A percentile compares a stretch with the other conserved stretches of the same genome.
Evolutionary conservation across 2,329 filamentous ascomycete species (phyloP).

Genomic region (Aspergillus candidus): DNA sequence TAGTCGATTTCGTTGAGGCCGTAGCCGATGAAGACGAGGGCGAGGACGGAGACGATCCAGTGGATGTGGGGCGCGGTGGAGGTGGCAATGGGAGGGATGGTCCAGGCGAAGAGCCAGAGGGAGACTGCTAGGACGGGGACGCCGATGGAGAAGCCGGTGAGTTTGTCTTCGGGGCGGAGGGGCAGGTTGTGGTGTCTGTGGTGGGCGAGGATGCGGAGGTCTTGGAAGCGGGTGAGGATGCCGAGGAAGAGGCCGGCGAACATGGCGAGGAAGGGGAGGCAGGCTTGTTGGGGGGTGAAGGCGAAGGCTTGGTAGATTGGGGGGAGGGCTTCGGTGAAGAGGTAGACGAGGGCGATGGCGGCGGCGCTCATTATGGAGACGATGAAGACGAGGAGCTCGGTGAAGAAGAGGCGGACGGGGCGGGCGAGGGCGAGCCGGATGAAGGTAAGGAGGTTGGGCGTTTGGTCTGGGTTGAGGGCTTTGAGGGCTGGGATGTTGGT

Average conservation of each 20-base stretch:
- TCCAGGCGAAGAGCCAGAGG: conserved; percentile 44
- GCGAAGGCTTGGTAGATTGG: conserved; percentile 32
- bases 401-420: conserved; percentile 41
- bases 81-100: conserved; percentile 34
- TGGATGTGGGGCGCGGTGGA: conserved; percentile 19
- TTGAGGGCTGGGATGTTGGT: conserved; percentile 22
- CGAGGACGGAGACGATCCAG: conserved; percentile 36
- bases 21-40: conserved; percentile 41
- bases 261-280: conserved; percentile 36
- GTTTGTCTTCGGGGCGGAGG: conserved; percentile 42
- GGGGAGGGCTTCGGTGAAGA: conserved; percentile 34
- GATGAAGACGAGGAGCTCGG: conserved; percentile 43
- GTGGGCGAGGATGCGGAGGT: conserved; percentile 29
- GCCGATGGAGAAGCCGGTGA: conserved; percentile 43
- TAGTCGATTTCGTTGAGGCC: conserved; percentile 42
- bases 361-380: conserved; percentile 40
- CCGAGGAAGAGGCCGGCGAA: conserved; percentile 34
- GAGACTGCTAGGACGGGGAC: conserved; percentile 40
- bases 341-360: conserved; percentile 44
- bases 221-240: conserved; percentile 38
- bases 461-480: conserved; percentile 36
- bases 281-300: conserved; percentile 26
- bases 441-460: conserved; percentile 34
- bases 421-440: conserved; percentile 35
- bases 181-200: conserved; percentile 15